Percentiles rank a stretch among this genome's conserved stretches.
Conservation (phyloP, 192 early-diverging fungal species). For the Backusella parvicylindrica region DNA sequence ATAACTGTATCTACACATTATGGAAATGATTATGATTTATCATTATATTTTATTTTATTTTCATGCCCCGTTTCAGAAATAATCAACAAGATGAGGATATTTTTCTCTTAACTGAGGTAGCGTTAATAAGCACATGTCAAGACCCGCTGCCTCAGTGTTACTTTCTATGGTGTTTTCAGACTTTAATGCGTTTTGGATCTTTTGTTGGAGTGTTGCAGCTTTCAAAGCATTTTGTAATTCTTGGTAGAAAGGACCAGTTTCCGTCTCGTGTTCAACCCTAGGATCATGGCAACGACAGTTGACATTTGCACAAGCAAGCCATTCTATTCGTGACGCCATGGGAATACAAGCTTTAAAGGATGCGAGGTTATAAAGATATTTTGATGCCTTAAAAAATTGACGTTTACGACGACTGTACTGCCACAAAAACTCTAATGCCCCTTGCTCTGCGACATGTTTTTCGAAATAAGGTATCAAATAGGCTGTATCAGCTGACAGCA, state of each 20-base stretch:
- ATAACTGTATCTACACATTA: background rate
- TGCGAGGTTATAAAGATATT: constrained; percentile 18
- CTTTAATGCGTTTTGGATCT: constrained; percentile 5
- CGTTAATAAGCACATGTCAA: background rate
- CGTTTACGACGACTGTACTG: constrained; percentile 18
- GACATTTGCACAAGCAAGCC: constrained; percentile 14
- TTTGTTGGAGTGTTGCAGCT: constrained; percentile 4
- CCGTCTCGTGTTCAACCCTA: background rate
- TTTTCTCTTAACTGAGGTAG: background rate
- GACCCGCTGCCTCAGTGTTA: background rate
- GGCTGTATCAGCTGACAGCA: constrained; percentile 8
- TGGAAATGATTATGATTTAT: background rate
- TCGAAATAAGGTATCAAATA: constrained; percentile 22
- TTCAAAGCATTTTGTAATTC: constrained; percentile 6
- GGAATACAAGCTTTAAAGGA: background rate
- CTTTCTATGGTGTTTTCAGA: background rate
- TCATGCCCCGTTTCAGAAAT: background rate
- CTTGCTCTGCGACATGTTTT: constrained; percentile 6
- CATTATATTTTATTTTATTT: background rate
- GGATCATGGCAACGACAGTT: constrained; percentile 6
- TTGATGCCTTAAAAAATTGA: constrained; percentile 18
- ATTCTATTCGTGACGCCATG: constrained; percentile 14
- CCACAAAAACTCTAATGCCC: constrained; percentile 15
- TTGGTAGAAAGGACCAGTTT: background rate
- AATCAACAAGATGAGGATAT: background rate